Base-by-base conservation (phyloP, 1,139 yeast species). In the Meyerozyma guilliermondii region DNA sequence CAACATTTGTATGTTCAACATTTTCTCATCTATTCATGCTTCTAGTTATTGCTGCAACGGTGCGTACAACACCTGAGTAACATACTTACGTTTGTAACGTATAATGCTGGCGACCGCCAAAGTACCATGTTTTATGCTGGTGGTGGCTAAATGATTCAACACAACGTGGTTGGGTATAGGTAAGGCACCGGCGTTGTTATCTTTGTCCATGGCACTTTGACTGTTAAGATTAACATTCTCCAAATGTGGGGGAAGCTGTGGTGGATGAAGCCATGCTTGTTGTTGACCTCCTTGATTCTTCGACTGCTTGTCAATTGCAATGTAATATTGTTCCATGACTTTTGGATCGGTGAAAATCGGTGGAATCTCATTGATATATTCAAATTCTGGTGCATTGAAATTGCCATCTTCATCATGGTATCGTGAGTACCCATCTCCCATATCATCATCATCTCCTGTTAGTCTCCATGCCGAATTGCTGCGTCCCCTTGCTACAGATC, bases 311-410 rank as follows among this genome's bases (percentile, higher is more conserved):
- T 85, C 94, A 41, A 85, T 71, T 1, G 92, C 86, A 41, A 81
- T 68, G 54, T 85, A 85, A 56, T 85, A 85, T 50, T 70, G 76
- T 51, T 72, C 78, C 77, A 72, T 72, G 16, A 71, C 77, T 52
- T 71, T 70, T 5, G 92, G 89, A 53, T 86, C 94, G 3, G 87
- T 80, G 62, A 92, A 91, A 26, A 92, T 89, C 2, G 95, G 89
- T 1, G 98, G 98, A 39, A 92, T 91, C 48, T 80, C 83, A 41
- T 69, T 74, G 27, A 82, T 80, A 59, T 81, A 86, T 47, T 77
- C 71, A 39, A 53, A 60, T 3, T 56, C 49, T 4, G 51, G 43
- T 16, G 46, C 44, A 11, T 53, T 59, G 23, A 55, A 57, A 40
- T 56, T 67, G 49, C 72, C 77, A 45, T 79, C 66, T 46, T 73